Evolutionary conservation across 73 alveolate species (phyloP).

Genomic region (Paraurostyla sp.): DNA sequence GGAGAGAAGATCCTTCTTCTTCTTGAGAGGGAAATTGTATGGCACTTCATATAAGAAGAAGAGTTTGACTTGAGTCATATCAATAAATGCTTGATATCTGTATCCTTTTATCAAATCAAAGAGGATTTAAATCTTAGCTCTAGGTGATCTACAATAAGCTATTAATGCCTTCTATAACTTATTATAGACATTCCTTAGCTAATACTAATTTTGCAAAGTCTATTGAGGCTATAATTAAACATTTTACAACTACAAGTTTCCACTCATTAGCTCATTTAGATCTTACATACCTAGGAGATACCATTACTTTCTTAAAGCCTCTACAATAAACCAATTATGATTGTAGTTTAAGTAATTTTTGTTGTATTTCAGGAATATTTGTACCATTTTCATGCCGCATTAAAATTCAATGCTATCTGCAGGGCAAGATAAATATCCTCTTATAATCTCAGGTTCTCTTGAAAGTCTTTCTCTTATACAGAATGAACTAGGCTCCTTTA

Average conservation of each 20-base stretch:
- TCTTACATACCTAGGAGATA: not conserved
- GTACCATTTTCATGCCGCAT: slow-evolving; percentile 2
- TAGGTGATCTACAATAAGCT: slow-evolving; percentile 6
- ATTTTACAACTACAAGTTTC: no score
- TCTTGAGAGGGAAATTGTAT: slow-evolving; percentile 15
- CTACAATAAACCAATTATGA: not conserved
- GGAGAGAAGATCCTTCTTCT: not conserved
- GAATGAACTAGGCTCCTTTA: slow-evolving; percentile 50
- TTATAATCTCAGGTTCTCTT: slow-evolving; percentile 47
- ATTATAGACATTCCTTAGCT: not conserved
- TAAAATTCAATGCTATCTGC: not conserved
- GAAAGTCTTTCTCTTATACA: slow-evolving; percentile 62
- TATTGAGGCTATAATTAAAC: not conserved
- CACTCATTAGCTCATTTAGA: no score
- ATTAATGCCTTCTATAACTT: slow-evolving; percentile 11
- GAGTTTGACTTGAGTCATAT: not conserved
- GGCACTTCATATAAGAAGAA: slow-evolving; percentile 47
- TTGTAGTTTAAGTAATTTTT: not conserved
- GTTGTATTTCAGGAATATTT: slow-evolving; percentile 14
- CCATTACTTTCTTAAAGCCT: not conserved
- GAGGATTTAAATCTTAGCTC: not conserved
- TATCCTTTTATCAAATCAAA: slow-evolving; percentile 24
- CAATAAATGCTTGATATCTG: slow-evolving; percentile 25
- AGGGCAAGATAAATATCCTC: not conserved
- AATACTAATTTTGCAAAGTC: not conserved